phyloP scores from a whole-genome alignment of 371 early-diverging fungal genomes.

The Smittium mucronatum region DNA sequence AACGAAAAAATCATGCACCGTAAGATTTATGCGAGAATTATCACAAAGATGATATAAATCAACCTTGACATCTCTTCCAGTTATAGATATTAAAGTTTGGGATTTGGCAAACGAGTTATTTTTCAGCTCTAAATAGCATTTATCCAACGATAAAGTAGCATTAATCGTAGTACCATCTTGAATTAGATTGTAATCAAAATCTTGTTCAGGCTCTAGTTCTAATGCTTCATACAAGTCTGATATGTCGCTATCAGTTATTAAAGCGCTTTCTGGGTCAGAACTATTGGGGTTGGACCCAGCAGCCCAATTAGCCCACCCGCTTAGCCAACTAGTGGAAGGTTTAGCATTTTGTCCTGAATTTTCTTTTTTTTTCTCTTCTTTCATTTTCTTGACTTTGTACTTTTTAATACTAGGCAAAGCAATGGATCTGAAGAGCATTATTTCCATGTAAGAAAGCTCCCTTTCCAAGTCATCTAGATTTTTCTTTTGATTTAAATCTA shows the following conservation, averaged over 20 bases:
- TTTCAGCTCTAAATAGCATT: constrained; percentile 73
- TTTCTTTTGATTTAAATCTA: constrained; percentile 35
- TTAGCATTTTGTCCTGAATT: neutral
- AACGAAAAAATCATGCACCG: constrained; percentile 63
- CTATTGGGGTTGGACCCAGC: constrained; percentile 16
- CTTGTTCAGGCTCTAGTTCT: constrained; percentile 77
- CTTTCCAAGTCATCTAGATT: constrained; percentile 58
- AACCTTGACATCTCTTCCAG: constrained; percentile 48
- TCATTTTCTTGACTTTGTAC: constrained; percentile 33
- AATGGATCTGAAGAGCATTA: constrained; percentile 76
- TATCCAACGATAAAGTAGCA: constrained; percentile 54
- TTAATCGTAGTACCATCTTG: constrained; percentile 61
- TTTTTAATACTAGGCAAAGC: constrained; percentile 58
- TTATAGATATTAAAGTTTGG: constrained; percentile 44
- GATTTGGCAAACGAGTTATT: constrained; percentile 45
- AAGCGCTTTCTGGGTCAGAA: constrained; percentile 13
- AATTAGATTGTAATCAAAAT: constrained; percentile 54
- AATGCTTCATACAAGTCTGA: constrained; percentile 86
- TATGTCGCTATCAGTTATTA: constrained; percentile 53
- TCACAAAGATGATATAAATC: constrained; percentile 50
- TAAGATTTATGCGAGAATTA: constrained; percentile 53
- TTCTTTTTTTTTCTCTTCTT: neutral
- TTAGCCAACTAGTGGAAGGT: constrained; percentile 23
- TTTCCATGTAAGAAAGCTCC: constrained; percentile 72
- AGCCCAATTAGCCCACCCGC: constrained; percentile 26